Base-by-base conservation (phyloP, 2,329 filamentous ascomycete species). In the Fusarium algeriense region DNA sequence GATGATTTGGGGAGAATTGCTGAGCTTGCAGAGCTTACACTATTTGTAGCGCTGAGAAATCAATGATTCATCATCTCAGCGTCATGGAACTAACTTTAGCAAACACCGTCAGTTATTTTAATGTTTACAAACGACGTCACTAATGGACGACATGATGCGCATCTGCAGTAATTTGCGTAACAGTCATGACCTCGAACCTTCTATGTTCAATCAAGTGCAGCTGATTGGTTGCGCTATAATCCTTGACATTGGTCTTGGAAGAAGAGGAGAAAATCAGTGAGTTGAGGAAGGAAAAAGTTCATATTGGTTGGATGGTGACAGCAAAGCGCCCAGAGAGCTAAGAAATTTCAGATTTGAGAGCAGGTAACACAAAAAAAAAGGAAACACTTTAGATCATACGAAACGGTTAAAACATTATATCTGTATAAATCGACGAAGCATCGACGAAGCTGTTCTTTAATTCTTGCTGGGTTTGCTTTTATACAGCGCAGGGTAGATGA, bases 61-160 rank as follows among this genome's bases (percentile, higher is more conserved):
- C 4, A 3, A 38, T 20, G 4, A 30, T 7, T 13, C 52, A 52
- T 71, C 67, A 71, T 71, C 41, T 50, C 26, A 44, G n/a, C 68
- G 67, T 71, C 63, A 71, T 69, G 41, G 41, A 55, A 55, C 30
- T 11, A 49, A 44, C n/a, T n/a, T n/a, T 8, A 41, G 38, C 41
- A 38, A 30, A 14, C 15, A 5, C 13, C 45, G 30, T 35, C 50
- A 32, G 19, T 9, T 17, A 26, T 43, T 57, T 17, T 43, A 45
- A 58, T 55, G 48, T 26, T 38, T 60, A 53, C 54, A 57, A 14
- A 23, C 30, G 40, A 66, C 60, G 54, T 60, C 67, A 70, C 54
- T 37, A 30, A 69, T 12, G 20, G 37, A 28, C 3, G 13, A 44
- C 7, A 34, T 69, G 37, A 46, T 32, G 45, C n/a, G 20, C 28